Conservation (phyloP, 805 yeast genomes). For the Suhomyces pyralidae region DNA sequence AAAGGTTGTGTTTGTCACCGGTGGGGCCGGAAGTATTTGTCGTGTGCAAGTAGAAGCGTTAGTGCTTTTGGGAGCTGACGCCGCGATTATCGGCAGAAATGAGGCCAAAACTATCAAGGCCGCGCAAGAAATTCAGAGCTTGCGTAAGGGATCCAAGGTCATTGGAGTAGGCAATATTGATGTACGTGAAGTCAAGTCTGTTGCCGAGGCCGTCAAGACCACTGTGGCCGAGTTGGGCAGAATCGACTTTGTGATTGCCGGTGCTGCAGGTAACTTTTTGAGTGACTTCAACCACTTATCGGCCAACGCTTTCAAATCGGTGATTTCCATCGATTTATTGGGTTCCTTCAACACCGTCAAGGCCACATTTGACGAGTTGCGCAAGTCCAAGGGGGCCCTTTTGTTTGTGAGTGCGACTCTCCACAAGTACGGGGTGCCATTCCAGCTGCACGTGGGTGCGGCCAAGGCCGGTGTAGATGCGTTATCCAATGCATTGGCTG, state of each 20-base stretch:
- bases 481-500: slow-evolving; percentile 75
- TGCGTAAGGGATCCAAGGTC: slow-evolving; percentile 63
- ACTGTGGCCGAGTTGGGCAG: slow-evolving; percentile 70
- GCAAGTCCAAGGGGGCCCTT: slow-evolving; percentile 64
- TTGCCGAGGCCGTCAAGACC: slow-evolving; percentile 58
- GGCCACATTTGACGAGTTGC: slow-evolving; percentile 68
- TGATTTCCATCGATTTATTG: slow-evolving; percentile 77
- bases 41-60: slow-evolving; percentile 85
- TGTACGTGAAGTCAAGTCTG: slow-evolving; percentile 65
- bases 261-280: slow-evolving; percentile 94
- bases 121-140: slow-evolving; percentile 59
- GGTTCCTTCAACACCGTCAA: slow-evolving; percentile 90
- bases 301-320: slow-evolving; percentile 85
- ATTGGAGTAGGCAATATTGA: slow-evolving; percentile 72
- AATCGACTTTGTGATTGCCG: slow-evolving; percentile 86
- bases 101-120: slow-evolving; percentile 60
- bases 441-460: slow-evolving; percentile 88
- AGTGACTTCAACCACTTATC: slow-evolving; percentile 76
- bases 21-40: slow-evolving; percentile 97
- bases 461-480: slow-evolving; percentile 97
- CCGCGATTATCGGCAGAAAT: slow-evolving; percentile 81
- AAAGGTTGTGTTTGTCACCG: slow-evolving; percentile 87
- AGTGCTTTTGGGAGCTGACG: slow-evolving; percentile 80
- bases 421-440: slow-evolving; percentile 85
- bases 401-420: slow-evolving; percentile 85